These are phyloP conservation scores for Castanea mollissima DNA, from an alignment of 306 rosid species.

Conservation along the genomic window DNA sequence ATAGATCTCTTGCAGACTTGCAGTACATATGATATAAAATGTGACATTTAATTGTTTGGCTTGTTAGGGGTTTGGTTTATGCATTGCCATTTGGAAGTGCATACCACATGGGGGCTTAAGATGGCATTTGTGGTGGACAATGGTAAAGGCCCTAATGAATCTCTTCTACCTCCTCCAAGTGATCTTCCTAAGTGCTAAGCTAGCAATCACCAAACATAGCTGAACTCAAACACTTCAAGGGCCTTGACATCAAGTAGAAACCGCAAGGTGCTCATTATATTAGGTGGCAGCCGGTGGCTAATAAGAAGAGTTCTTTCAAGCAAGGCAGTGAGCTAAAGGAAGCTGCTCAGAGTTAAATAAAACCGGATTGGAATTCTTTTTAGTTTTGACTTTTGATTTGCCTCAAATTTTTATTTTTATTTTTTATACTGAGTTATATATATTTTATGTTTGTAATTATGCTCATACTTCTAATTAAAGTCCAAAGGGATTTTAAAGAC, in stretches of 20 bases:
- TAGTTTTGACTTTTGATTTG: neutral
- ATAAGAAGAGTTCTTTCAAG: neutral
- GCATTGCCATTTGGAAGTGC: conserved; percentile 83
- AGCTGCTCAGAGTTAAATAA: neutral
- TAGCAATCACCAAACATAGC: conserved; percentile 13
- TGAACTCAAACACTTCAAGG: neutral
- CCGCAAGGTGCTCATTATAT: too few species aligned
- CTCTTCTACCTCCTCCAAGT: conserved; percentile 69
- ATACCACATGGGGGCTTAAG: conserved; percentile 89
- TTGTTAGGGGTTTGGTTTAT: conserved; percentile 75
- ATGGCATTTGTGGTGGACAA: conserved; percentile 88
- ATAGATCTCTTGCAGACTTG: too few species aligned
- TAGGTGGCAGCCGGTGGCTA: neutral
- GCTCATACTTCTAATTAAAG: too few species aligned
- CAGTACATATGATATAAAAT: too few species aligned
- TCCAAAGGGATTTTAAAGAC: too few species aligned
- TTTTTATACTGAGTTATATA: neutral
- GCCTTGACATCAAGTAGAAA: neutral
- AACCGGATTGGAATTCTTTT: neutral
- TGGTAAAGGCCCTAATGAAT: conserved; percentile 71
- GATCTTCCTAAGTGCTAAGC: conserved; percentile 79
- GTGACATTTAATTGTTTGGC: neutral
- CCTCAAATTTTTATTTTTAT: neutral
- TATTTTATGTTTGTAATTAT: too few species aligned
- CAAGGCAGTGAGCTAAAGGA: neutral